phyloP scores from a whole-genome alignment of 2,329 filamentous ascomycete genomes.

The Orbilia ellipsospora region DNA sequence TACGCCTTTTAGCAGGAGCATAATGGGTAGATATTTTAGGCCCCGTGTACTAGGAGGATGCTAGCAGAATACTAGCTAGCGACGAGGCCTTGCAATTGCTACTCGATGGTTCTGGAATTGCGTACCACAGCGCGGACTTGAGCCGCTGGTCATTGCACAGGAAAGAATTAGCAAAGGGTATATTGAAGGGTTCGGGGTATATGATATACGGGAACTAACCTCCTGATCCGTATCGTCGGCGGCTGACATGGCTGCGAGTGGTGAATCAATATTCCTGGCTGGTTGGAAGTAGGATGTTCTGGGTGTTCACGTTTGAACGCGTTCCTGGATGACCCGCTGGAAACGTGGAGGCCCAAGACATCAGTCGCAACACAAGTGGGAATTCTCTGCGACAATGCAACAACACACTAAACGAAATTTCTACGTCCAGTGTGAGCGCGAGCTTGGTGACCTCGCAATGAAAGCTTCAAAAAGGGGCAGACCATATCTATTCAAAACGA shows the following conservation, averaged over 20 bases:
- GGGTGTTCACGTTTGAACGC: conserved; percentile 8
- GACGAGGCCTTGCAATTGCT: not conserved
- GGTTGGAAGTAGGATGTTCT: not conserved
- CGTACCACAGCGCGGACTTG: conserved; percentile 52
- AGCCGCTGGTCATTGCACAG: conserved; percentile 43
- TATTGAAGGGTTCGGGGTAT: not conserved
- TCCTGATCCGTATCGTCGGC: conserved; percentile 41
- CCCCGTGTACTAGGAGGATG: not conserved
- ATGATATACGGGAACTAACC: conserved; percentile 24
- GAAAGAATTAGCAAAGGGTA: conserved; percentile 14
- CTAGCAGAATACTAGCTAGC: not conserved
- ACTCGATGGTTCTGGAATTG: not conserved
- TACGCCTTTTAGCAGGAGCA: conserved; percentile 49
- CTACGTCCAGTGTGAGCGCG: not conserved
- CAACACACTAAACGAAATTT: conserved; percentile 26
- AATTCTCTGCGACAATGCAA: conserved; percentile 18
- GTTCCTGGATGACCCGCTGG: not conserved
- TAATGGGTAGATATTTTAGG: not conserved
- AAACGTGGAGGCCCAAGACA: conserved; percentile 17
- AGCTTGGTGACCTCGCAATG: not conserved
- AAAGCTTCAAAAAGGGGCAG: conserved; percentile 7
- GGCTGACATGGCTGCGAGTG: conserved; percentile 35
- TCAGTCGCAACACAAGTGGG: conserved; percentile 4
- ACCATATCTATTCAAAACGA: conserved; percentile 21
- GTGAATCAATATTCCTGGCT: not conserved